These are phyloP conservation scores for Fusarium sororula DNA, from an alignment of 2,329 filamentous ascomycete species.

Conservation along the genomic window DNA sequence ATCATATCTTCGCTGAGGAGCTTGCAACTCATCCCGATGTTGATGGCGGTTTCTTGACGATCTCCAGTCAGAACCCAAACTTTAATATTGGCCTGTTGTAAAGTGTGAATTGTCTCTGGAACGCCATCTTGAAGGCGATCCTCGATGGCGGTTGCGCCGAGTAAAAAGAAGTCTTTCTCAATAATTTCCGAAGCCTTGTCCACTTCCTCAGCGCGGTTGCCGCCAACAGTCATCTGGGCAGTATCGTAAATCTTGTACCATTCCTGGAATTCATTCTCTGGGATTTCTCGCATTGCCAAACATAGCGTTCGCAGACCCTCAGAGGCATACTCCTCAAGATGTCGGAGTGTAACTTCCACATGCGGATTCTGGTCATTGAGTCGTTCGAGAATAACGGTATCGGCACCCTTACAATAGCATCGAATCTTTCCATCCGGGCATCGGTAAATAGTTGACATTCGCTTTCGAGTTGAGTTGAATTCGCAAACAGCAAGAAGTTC, in stretches of 20 bases:
- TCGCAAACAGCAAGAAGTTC: constrained; percentile 96
- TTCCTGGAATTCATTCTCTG: constrained; percentile 86
- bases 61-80: constrained; percentile 98
- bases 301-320: constrained; percentile 95
- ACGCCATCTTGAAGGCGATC: constrained; percentile 97
- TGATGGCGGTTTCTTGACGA: constrained; percentile 98
- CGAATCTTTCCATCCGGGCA: constrained; percentile 96
- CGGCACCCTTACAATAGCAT: constrained; percentile 94
- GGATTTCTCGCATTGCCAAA: constrained; percentile 90
- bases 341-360: constrained; percentile 88
- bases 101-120: constrained; percentile 95
- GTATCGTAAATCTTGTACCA: constrained; percentile 90
- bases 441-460: constrained; percentile 97
- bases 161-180: constrained; percentile 88
- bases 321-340: constrained; percentile 98
- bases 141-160: constrained; percentile 96
- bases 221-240: constrained; percentile 88
- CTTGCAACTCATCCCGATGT: constrained; percentile 99
- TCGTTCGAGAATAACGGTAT: constrained; percentile 96
- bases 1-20: constrained; percentile 99
- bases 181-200: constrained; percentile 98
- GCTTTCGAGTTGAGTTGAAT: constrained; percentile 92
- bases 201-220: constrained; percentile 91
- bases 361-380: constrained; percentile 84
- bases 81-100: constrained; percentile 97